Percentiles rank a stretch among this genome's conserved stretches.
These are phyloP conservation scores for Dactylellina cionopaga DNA, from an alignment of 2,329 filamentous ascomycete species.

Conservation along the genomic window DNA sequence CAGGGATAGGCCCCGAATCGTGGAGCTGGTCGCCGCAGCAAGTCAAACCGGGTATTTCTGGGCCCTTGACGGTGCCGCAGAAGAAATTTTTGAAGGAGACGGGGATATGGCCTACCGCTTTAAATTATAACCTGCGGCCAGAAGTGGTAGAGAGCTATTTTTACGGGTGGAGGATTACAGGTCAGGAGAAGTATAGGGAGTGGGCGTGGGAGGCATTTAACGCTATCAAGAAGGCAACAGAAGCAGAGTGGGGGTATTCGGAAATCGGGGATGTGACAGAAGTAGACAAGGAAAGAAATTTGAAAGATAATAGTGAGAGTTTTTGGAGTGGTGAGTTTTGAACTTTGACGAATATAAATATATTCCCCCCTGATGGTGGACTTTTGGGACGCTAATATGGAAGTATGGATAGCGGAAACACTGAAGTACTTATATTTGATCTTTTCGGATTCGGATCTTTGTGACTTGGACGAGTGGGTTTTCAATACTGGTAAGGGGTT, in stretches of 20 bases:
- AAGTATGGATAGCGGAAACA: conserved; percentile 62
- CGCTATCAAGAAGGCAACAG: conserved; percentile 72
- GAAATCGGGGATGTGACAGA: conserved; percentile 75
- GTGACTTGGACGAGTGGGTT: conserved; percentile 86
- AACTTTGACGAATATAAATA: background rate
- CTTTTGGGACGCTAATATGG: too few species aligned
- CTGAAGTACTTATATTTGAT: conserved; percentile 85
- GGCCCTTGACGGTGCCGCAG: conserved; percentile 15
- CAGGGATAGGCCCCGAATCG: conserved; percentile 79
- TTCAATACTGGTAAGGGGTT: conserved; percentile 62
- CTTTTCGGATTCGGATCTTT: conserved; percentile 82
- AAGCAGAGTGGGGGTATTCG: conserved; percentile 74
- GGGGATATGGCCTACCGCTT: conserved; percentile 76
- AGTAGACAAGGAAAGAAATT: conserved; percentile 68
- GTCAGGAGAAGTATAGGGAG: conserved; percentile 78
- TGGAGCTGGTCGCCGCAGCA: conserved; percentile 71
- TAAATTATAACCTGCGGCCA: conserved; percentile 74
- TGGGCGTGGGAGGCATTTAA: conserved; percentile 84
- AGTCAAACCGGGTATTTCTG: conserved; percentile 43
- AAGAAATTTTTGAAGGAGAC: conserved; percentile 58
- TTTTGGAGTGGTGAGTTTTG: conserved; percentile 81
- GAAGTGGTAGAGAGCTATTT: conserved; percentile 87
- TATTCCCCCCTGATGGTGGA: too few species aligned
- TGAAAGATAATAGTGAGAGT: conserved; percentile 79
- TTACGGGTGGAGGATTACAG: conserved; percentile 84